These are phyloP conservation scores for Mycena latifolia DNA, from an alignment of 768 basidiomycete genomes.

Conservation along the genomic window DNA sequence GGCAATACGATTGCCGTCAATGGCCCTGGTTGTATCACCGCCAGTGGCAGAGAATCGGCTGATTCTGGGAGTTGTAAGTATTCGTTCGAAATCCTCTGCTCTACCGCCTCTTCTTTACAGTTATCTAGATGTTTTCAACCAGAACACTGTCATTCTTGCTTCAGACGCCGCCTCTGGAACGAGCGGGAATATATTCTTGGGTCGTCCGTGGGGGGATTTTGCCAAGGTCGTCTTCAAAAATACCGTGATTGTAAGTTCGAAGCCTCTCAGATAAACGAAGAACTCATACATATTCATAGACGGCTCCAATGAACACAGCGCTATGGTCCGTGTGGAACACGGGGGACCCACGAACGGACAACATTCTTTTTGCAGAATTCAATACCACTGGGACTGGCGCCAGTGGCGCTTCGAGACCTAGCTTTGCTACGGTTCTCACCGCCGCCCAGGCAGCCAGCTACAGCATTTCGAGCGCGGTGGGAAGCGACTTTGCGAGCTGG, in stretches of 20 bases:
- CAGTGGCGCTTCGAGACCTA: constrained; percentile 48
- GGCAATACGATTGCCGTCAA: constrained; percentile 61
- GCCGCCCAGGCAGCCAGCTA: constrained; percentile 52
- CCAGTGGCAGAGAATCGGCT: constrained; percentile 59
- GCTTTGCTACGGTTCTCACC: constrained; percentile 55
- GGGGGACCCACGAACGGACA: constrained; percentile 51
- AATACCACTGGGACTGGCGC: constrained; percentile 58
- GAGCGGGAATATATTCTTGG: constrained; percentile 54
- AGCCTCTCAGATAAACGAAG: background rate
- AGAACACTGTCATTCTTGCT: constrained; percentile 57
- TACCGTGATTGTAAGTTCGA: constrained; percentile 38
- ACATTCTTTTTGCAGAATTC: constrained; percentile 62
- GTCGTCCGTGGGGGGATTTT: constrained; percentile 61
- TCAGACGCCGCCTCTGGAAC: constrained; percentile 52
- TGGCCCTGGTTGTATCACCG: constrained; percentile 60
- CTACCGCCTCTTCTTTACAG: background rate
- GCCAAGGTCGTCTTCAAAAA: too few species aligned
- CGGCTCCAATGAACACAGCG: constrained; percentile 52
- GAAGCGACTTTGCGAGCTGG: constrained; percentile 59
- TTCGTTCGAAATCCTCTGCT: too few species aligned
- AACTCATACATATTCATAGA: constrained; percentile 39
- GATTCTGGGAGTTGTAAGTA: constrained; percentile 61
- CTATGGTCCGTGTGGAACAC: constrained; percentile 63
- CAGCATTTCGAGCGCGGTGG: constrained; percentile 58
- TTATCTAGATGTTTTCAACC: constrained; percentile 56